Evolutionary conservation across 305 asterid genomes (phyloP).

Genomic region (Rubia tinctorum): DNA sequence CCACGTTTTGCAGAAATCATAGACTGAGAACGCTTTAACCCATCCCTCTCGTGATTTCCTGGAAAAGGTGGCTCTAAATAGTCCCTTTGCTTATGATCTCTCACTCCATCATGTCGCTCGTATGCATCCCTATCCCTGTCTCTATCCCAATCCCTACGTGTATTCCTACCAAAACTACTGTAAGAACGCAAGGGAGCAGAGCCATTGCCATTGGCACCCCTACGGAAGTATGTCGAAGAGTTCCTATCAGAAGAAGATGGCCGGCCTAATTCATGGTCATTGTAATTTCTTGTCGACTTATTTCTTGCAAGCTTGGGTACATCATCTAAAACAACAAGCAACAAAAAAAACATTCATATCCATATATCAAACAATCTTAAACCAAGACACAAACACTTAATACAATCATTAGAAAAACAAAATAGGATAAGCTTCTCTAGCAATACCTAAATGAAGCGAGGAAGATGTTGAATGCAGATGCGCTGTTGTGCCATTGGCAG

Average conservation of each 20-base stretch:
- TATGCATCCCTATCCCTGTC: conserved; percentile 48
- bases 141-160: conserved; percentile 33
- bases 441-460: conserved; percentile 47
- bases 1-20: conserved; percentile 52
- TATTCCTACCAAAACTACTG: conserved; percentile 60
- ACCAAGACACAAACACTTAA: neutral
- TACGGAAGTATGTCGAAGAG: conserved; percentile 51
- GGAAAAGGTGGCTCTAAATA: conserved; percentile 37
- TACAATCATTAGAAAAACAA: neutral
- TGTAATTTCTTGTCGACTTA: conserved; percentile 52
- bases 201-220: conserved; percentile 64
- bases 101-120: conserved; percentile 45
- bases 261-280: conserved; percentile 53
- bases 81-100: conserved; percentile 42
- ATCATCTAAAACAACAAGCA: conserved; percentile 47
- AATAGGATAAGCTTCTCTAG: neutral
- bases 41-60: conserved; percentile 57
- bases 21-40: conserved; percentile 67
- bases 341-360: conserved; percentile 11
- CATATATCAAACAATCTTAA: neutral
- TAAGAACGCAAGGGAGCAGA: conserved; percentile 53
- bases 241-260: conserved; percentile 57
- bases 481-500: conserved; percentile 34
- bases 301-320: conserved; percentile 48
- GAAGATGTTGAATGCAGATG: conserved; percentile 20